phyloP scores from a whole-genome alignment of 1,284 basidiomycete genomes.

The Blastosporella zonata region DNA sequence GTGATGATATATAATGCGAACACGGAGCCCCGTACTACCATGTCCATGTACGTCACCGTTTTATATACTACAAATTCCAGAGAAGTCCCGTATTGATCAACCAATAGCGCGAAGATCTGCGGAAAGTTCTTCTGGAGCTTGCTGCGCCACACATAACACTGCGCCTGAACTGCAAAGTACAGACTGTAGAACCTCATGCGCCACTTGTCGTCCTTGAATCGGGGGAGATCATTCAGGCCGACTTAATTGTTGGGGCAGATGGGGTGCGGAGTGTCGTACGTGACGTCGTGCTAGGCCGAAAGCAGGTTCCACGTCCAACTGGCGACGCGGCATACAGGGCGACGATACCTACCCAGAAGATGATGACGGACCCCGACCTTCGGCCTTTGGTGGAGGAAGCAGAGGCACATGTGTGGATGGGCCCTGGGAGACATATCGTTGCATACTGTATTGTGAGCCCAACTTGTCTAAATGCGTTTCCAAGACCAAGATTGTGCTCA shows the following conservation, averaged over 20 bases:
- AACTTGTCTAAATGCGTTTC: background rate
- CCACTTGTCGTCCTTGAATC: constrained; percentile 33
- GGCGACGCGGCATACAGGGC: constrained; percentile 61
- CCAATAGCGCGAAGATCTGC: constrained; percentile 48
- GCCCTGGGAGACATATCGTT: constrained; percentile 42
- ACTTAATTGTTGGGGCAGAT: constrained; percentile 51
- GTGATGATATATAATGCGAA: constrained; percentile 35
- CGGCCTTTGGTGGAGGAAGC: constrained; percentile 34
- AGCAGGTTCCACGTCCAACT: constrained; percentile 41
- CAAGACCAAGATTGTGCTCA: constrained; percentile 5
- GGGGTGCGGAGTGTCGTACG: constrained; percentile 48
- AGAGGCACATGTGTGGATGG: constrained; percentile 45
- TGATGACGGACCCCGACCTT: constrained; percentile 50
- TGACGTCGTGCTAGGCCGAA: constrained; percentile 38
- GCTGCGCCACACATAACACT: constrained; percentile 40
- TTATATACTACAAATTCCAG: background rate
- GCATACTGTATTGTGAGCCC: constrained; percentile 40
- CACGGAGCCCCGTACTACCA: constrained; percentile 53
- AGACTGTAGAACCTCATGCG: constrained; percentile 34
- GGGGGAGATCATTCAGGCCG: constrained; percentile 41
- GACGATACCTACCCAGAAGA: constrained; percentile 42
- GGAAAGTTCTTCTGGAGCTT: constrained; percentile 40
- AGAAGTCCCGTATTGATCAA: background rate
- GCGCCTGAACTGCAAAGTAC: constrained; percentile 39
- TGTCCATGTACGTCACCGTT: constrained; percentile 37